These are phyloP conservation scores for Venturia pyrina DNA, from an alignment of 2,329 filamentous ascomycete genomes.

Conservation along the genomic window DNA sequence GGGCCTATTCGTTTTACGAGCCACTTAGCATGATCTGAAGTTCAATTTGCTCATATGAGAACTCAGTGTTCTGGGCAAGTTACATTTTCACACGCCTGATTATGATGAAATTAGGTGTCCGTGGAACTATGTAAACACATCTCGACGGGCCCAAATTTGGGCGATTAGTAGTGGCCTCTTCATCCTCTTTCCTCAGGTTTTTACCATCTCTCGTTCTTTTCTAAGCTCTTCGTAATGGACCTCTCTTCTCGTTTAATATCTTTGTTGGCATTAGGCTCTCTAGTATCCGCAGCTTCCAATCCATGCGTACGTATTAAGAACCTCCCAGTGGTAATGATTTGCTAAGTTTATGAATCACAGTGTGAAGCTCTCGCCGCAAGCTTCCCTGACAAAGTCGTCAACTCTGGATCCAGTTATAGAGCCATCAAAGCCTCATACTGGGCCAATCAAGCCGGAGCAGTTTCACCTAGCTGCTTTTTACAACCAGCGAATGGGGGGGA, in stretches of 20 bases:
- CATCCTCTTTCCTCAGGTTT: neutral
- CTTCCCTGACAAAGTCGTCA: neutral
- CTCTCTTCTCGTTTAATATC: neutral
- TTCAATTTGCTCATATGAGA: too few relatives aligned
- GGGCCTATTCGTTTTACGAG: too few relatives aligned
- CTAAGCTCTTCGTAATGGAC: neutral
- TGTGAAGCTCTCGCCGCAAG: constrained; percentile 4
- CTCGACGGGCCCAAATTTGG: neutral
- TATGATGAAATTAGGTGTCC: neutral
- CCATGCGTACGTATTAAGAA: neutral
- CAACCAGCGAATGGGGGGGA: constrained; percentile 1
- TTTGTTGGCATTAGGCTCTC: neutral
- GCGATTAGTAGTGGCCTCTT: too few relatives aligned
- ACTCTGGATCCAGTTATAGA: neutral
- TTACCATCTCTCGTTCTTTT: neutral
- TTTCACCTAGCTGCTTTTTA: constrained; percentile 10
- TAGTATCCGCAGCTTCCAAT: neutral
- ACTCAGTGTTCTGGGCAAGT: neutral
- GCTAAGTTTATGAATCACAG: neutral
- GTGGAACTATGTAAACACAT: neutral
- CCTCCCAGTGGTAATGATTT: neutral
- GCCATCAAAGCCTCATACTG: neutral
- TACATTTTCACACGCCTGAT: neutral
- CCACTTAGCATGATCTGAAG: too few relatives aligned
- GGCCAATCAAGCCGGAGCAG: neutral